Evolutionary conservation across 148 eudicot species (phyloP).

Genomic region (Silene conica): DNA sequence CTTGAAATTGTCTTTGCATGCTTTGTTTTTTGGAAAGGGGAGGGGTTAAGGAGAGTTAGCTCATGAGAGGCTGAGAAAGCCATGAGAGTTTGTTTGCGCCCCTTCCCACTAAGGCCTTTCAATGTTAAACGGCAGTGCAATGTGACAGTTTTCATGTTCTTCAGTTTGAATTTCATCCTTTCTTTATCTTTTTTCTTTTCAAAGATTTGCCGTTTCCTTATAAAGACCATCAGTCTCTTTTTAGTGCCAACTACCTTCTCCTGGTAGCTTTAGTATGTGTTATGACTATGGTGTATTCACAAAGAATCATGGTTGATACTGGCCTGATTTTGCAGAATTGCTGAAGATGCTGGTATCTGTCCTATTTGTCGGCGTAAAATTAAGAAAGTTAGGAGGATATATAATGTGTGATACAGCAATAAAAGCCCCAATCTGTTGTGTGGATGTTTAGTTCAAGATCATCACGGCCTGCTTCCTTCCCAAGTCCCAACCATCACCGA

Average conservation of each 20-base stretch:
- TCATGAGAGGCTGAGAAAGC: no score
- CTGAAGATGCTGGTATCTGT: constrained; percentile 61
- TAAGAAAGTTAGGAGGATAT: constrained; percentile 84
- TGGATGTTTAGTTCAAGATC: not conserved
- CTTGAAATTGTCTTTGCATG: not conserved
- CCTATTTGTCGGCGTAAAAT: constrained; percentile 70
- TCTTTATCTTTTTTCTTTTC: no score
- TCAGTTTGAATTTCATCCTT: no score
- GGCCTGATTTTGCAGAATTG: constrained; percentile 43
- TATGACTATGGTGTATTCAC: not conserved
- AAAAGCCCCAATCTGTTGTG: not conserved
- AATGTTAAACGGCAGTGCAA: not conserved
- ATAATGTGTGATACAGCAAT: constrained; percentile 38
- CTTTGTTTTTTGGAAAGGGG: not conserved
- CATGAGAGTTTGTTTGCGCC: not conserved
- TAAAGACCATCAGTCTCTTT: no score
- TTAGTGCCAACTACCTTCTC: no score
- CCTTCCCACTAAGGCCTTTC: not conserved
- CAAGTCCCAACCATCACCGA: no score
- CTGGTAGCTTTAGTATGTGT: not conserved
- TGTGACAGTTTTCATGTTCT: no score
- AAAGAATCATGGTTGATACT: not conserved
- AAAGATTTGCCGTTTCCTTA: no score
- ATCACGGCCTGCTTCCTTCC: not conserved
- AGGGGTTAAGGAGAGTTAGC: not conserved